Evolutionary conservation across 192 early-diverging fungal species (phyloP).

Genomic region (Phycomyces blakesleeanus): DNA sequence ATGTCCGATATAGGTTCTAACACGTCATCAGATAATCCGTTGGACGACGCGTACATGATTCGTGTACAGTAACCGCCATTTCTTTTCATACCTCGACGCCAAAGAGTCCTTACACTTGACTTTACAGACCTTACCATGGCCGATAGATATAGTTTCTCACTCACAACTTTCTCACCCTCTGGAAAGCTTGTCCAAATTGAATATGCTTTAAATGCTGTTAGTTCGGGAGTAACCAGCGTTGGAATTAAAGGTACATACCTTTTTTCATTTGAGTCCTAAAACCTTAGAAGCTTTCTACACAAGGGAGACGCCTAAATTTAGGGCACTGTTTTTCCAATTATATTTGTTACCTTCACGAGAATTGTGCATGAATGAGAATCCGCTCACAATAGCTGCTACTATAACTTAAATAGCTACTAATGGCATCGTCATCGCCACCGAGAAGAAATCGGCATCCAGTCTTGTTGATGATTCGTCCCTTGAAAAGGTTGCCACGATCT

Average conservation of each 20-base stretch:
- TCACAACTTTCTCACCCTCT: slow-evolving; percentile 98
- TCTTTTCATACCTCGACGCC: background rate
- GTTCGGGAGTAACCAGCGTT: slow-evolving; percentile 83
- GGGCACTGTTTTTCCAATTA: too few relatives aligned
- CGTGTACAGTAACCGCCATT: background rate
- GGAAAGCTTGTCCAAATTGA: slow-evolving; percentile 99
- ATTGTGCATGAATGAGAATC: too few relatives aligned
- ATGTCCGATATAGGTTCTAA: background rate
- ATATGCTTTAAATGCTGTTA: slow-evolving; percentile 92
- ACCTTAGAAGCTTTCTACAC: too few relatives aligned
- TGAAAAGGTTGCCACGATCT: slow-evolving; percentile 88
- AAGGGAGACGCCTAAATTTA: too few relatives aligned
- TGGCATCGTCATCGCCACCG: slow-evolving; percentile 96
- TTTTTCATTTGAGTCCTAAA: background rate
- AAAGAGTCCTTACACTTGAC: background rate
- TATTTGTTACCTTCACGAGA: too few relatives aligned
- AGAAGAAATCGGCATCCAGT: slow-evolving; percentile 90
- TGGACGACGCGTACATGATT: slow-evolving; percentile 5
- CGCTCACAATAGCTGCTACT: background rate
- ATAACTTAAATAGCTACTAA: slow-evolving; percentile 68
- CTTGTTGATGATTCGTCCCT: slow-evolving; percentile 91
- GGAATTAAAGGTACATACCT: slow-evolving; percentile 82
- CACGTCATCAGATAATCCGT: slow-evolving; percentile 1
- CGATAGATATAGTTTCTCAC: slow-evolving; percentile 90
- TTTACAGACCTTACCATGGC: slow-evolving; percentile 31